These are phyloP conservation scores for Aspergillus piperis DNA, from an alignment of 2,329 filamentous ascomycete genomes.

Conservation along the genomic window DNA sequence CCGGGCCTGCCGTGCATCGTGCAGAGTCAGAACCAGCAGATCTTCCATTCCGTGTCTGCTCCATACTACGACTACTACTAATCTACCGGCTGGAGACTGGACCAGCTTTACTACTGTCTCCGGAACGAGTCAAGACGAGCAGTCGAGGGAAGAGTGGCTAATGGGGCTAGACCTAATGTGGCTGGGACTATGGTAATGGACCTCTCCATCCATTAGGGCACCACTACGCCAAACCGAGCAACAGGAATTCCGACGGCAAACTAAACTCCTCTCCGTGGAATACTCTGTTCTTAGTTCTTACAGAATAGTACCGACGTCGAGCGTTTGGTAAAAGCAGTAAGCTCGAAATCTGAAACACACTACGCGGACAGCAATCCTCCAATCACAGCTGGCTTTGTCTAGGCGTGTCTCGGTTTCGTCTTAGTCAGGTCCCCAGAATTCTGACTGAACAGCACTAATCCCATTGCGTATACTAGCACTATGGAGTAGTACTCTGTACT, in stretches of 20 bases:
- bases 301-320: background rate
- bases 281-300: too few relatives aligned
- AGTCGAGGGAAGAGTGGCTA: background rate
- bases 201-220: background rate
- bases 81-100: too few relatives aligned
- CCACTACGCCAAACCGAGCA: background rate
- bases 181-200: background rate
- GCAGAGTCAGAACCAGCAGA: background rate
- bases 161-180: background rate
- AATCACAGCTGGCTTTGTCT: constrained; percentile 13
- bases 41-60: background rate
- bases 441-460: background rate
- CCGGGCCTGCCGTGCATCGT: background rate
- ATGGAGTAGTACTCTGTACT: too few relatives aligned
- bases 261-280: background rate
- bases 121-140: constrained; percentile 1
- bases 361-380: constrained; percentile 15
- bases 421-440: constrained; percentile 4
- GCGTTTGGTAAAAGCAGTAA: constrained; percentile 1
- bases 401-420: constrained; percentile 5
- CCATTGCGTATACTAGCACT: too few relatives aligned
- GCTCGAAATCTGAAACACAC: constrained; percentile 25
- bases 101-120: background rate
- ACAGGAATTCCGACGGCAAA: background rate
- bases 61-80: background rate